Evolutionary conservation across 768 basidiomycete species (phyloP), one percentile per base, ranked within the genome.

Genomic region (Gloeophyllum trabeum): DNA sequence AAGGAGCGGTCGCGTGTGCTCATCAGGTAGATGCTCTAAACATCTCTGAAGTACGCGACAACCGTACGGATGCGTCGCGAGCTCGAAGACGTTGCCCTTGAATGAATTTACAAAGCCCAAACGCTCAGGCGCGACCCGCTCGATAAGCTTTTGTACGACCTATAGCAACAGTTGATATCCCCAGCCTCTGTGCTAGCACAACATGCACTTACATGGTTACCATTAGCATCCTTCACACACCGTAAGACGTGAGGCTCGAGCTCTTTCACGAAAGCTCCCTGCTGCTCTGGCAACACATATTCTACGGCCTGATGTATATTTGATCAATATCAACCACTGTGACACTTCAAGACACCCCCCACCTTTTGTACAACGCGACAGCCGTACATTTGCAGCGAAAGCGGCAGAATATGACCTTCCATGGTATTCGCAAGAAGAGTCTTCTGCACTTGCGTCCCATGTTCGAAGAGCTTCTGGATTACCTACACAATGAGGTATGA

Each of bases 361-460:
- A 87, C 89, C 81, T 91, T 91, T 58, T 94, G 91, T 16, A 93
- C 82, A 5, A 98, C 92, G 12, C 94, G 78, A 61, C 94, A 99
- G 3, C 93, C 94, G 59, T 98, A 98, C 74, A 93, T 88, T 55
- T 97, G 87, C 43, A 85, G 64, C 6, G 91, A 85, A 41, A 97
- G 66, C 13, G 71, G 63, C 3, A 90, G 63, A 25, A 92, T 69
- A 53, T 84, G 79, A 0, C 79, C 79, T 54, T 89, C 81, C 73
- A 99, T 82, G 5, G 75, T 67, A 40, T 64, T 71, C 1, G 75
- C 80, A 35, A 97, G 65, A 18, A 71, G 62, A 5, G 71, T 73
- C 54, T 81, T 84, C 57, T 98, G 92, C 5, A 66, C 60, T 46
- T 74, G 71, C 5, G 79, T 81, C 18, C 93, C 90, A 51, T 82